Conservation (phyloP, 2,329 filamentous ascomycete genomes). For the Alternaria gansuensis region DNA sequence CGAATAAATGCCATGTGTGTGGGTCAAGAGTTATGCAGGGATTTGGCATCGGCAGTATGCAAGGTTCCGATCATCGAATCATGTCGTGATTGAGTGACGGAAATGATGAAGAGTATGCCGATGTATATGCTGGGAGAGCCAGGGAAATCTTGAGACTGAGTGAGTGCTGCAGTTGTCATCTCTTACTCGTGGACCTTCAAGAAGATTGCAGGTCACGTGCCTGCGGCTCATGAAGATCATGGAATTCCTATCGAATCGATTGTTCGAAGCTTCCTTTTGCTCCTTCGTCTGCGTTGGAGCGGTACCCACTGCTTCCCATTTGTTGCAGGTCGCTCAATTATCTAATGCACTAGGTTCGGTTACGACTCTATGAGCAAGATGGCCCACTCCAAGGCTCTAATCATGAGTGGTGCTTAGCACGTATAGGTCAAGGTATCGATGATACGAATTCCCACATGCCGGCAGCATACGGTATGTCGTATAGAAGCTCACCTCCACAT, state of each 20-base stretch:
- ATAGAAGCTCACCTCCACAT: neutral
- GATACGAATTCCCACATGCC: neutral
- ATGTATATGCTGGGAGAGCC: neutral
- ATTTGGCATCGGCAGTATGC: constrained; percentile 8
- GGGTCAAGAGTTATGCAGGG: constrained; percentile 13
- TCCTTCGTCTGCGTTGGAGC: neutral
- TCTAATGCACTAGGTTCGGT: neutral
- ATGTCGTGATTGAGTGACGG: neutral
- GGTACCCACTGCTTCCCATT: neutral
- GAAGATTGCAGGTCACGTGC: constrained; percentile 2
- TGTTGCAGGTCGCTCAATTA: constrained; percentile 1
- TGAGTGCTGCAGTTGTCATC: neutral
- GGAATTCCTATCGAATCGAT: neutral
- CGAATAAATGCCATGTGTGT: constrained; percentile 21
- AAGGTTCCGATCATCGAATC: neutral
- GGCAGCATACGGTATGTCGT: neutral
- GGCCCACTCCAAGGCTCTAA: neutral
- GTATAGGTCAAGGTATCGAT: constrained; percentile 2
- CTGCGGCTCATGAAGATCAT: neutral
- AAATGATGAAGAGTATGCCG: neutral
- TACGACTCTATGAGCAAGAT: neutral
- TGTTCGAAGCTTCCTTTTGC: neutral
- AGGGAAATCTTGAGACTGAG: constrained; percentile 1
- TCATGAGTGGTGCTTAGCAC: neutral
- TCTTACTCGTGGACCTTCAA: constrained; percentile 2